Conservation (phyloP, 2,329 filamentous ascomycete species). For the Fusarium palustre region DNA sequence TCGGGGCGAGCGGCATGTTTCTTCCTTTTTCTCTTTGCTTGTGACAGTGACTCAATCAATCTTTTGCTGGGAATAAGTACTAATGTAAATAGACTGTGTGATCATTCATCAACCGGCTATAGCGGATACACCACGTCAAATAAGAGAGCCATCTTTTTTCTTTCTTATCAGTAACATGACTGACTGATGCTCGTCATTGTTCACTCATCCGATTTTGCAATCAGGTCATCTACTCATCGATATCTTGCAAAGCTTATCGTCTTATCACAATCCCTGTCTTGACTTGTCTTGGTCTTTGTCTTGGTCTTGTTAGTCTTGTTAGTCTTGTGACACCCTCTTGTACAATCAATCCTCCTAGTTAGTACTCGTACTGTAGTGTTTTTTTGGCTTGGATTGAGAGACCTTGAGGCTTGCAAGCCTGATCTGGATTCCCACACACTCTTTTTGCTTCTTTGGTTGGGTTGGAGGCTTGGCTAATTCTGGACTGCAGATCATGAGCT, state of each 20-base stretch:
- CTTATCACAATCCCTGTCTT: not conserved
- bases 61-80: not conserved
- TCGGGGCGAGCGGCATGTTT: not conserved
- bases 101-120: slow-evolving; percentile 2
- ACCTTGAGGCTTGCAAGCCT: not conserved
- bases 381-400: not conserved
- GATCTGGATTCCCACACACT: not conserved
- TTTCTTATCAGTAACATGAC: not conserved
- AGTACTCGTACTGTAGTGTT: too few species aligned
- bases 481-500: slow-evolving; percentile 21
- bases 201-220: not conserved
- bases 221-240: not conserved
- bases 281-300: not conserved
- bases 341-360: not conserved
- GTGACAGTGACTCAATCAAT: not conserved
- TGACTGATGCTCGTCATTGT: slow-evolving; percentile 22
- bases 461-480: not conserved
- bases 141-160: not conserved
- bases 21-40: not conserved
- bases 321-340: slow-evolving; percentile 6
- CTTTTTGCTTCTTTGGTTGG: not conserved
- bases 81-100: not conserved
- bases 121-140: not conserved
- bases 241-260: slow-evolving; percentile 27
- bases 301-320: too few species aligned